Evolutionary conservation across 139 green algal species (phyloP).

Genomic region (Dunaliella sp.): DNA sequence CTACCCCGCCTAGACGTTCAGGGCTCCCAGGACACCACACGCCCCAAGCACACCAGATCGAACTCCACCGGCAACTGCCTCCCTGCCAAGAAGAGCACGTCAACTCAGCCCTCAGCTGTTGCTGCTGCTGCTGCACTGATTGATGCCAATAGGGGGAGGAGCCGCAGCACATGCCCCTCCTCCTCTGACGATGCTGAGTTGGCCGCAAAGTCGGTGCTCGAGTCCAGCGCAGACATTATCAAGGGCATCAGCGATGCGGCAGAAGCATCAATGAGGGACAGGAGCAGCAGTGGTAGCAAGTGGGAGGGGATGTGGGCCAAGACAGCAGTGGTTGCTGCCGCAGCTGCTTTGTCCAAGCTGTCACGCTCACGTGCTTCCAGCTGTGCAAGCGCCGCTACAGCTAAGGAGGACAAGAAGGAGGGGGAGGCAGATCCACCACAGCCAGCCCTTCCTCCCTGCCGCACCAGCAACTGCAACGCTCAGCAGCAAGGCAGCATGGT

Average conservation of each 20-base stretch:
- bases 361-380: neutral
- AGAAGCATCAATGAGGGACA: neutral
- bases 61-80: neutral
- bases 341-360: neutral
- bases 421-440: neutral
- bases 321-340: neutral
- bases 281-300: slow-evolving; percentile 14
- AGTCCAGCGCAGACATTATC: neutral
- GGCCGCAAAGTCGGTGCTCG: too few species aligned
- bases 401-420: neutral
- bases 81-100: neutral
- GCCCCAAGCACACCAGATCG: neutral
- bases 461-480: neutral
- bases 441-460: neutral
- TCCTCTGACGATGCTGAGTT: neutral
- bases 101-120: neutral
- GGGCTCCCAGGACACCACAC: neutral
- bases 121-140: neutral
- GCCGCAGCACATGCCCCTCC: neutral
- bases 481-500: neutral
- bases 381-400: neutral
- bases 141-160: neutral
- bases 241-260: slow-evolving; percentile 2
- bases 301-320: neutral
- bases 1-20: too few species aligned